Conservation (phyloP, 768 basidiomycete species). For the Rhodosporidiobolus sp. region DNA sequence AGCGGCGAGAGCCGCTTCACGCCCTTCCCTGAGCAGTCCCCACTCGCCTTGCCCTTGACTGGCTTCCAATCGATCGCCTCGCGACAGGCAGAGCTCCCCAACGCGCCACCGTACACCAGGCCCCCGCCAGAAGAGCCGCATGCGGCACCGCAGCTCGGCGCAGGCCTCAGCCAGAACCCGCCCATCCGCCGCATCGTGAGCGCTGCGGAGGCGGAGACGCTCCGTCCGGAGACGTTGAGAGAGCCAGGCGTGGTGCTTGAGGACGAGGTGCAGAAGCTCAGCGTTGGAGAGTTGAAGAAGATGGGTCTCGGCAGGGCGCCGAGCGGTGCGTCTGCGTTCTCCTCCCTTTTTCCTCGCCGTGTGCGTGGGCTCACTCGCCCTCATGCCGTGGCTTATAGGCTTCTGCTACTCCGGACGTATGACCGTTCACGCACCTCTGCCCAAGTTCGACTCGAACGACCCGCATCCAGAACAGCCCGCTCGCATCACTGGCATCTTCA, state of each 20-base stretch:
- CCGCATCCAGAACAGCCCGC: constrained; percentile 70
- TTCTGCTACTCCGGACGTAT: constrained; percentile 70
- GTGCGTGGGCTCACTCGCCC: background rate
- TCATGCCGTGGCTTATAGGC: constrained; percentile 3
- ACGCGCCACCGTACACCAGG: constrained; percentile 21
- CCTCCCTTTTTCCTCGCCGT: no score
- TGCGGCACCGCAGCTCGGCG: background rate
- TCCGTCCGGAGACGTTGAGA: background rate
- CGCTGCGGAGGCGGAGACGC: constrained; percentile 3
- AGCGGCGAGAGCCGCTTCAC: background rate
- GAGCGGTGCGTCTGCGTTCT: constrained; percentile 12
- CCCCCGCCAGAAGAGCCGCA: constrained; percentile 12
- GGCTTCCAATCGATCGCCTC: constrained; percentile 27
- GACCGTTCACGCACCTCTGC: constrained; percentile 70
- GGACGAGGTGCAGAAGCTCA: constrained; percentile 21
- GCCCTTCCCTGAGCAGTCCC: constrained; percentile 28
- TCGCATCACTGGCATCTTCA: constrained; percentile 74
- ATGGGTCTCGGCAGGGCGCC: constrained; percentile 21
- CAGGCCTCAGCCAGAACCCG: constrained; percentile 21
- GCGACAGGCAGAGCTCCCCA: constrained; percentile 17
- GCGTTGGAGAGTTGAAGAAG: constrained; percentile 20
- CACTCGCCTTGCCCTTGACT: constrained; percentile 18
- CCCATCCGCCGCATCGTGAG: constrained; percentile 14
- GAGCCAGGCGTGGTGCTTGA: constrained; percentile 17
- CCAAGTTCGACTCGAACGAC: constrained; percentile 55